Conservation (phyloP, 139 green algal genomes). For the Limnomonas spitsbergensis region DNA sequence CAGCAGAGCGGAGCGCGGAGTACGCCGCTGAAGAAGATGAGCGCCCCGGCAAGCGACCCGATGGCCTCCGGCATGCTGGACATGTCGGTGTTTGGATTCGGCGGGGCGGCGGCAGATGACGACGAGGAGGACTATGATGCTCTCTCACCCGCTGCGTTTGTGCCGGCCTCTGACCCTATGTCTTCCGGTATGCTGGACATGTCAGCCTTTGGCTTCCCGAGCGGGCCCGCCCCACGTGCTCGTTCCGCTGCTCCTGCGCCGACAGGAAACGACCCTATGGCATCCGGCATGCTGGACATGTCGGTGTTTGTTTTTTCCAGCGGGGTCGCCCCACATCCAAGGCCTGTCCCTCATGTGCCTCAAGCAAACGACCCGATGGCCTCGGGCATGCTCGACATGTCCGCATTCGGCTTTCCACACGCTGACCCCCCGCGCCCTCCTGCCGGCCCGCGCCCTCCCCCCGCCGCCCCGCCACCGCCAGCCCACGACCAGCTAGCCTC, state of each 20-base stretch:
- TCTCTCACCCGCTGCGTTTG: too few relatives aligned
- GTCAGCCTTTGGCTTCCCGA: slow-evolving; percentile 44
- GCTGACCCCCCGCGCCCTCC: neutral
- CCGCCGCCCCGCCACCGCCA: neutral
- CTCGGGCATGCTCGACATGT: neutral
- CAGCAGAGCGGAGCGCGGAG: too few relatives aligned
- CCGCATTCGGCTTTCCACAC: neutral
- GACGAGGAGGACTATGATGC: too few relatives aligned
- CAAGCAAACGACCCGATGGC: too few relatives aligned
- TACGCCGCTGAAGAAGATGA: too few relatives aligned
- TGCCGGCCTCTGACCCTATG: neutral
- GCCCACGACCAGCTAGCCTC: slow-evolving; percentile 22
- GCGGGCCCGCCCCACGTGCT: neutral
- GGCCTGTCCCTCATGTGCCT: neutral
- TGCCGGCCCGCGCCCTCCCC: neutral
- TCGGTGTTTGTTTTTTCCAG: slow-evolving; percentile 29
- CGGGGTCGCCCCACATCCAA: neutral
- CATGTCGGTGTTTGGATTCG: slow-evolving; percentile 49
- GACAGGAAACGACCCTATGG: neutral
- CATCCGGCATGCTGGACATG: slow-evolving; percentile 53
- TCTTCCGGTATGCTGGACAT: slow-evolving; percentile 44
- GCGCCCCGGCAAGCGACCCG: neutral
- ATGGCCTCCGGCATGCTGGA: slow-evolving; percentile 37
- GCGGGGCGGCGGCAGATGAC: neutral
- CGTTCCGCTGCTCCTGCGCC: neutral